Evolutionary conservation across 116 monocot genomes (phyloP), one percentile per base, ranked within the genome.

Genomic region (Phalaenopsis hybrid): DNA sequence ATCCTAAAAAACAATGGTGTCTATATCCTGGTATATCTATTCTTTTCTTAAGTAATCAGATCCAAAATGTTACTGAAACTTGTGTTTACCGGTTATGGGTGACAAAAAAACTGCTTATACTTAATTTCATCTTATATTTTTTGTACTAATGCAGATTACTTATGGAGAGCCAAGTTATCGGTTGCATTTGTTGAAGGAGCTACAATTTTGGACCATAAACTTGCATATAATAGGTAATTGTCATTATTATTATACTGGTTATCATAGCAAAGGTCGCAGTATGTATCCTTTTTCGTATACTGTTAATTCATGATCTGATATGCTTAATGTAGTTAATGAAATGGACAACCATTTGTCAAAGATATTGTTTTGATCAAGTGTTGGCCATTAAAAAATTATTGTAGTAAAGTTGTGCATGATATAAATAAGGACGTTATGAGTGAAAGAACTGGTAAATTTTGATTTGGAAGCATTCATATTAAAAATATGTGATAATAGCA

Each of bases 81-180:
- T 81, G 17, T 8, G 7, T 15, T 12, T 25, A 76, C 49, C 23
- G 13, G 75, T 75, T 44, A 75, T 75, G 20, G 8, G 16, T 46
- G 52, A 31, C 20, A 77, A 77, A 50, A 4, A 52, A 51, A 31
- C 51, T 51, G 11, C 11, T 46, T 9, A 8, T 75, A 8, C 6
- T 21, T 28, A 75, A 17, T 77, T 51, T 50, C 23, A 25, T 37
- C 37, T 59, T 5, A 67, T 43, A 57, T 67, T 61, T 79, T 2
- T 63, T 80, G 81, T n/a, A 0, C 59, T 31, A 82, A n/a, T 89
- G 78, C 85, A 98, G 97, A 90, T 98, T 76, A 98, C 97, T 18
- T 98, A 98, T 82, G 97, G 97, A 63, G 97, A 98, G 83, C 97
- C 97, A 57, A 98, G 83, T 69, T 93, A 90, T 83, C 83, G 95